phyloP scores from a whole-genome alignment of 352 stramenopile species.

The Pythium coloratum region DNA sequence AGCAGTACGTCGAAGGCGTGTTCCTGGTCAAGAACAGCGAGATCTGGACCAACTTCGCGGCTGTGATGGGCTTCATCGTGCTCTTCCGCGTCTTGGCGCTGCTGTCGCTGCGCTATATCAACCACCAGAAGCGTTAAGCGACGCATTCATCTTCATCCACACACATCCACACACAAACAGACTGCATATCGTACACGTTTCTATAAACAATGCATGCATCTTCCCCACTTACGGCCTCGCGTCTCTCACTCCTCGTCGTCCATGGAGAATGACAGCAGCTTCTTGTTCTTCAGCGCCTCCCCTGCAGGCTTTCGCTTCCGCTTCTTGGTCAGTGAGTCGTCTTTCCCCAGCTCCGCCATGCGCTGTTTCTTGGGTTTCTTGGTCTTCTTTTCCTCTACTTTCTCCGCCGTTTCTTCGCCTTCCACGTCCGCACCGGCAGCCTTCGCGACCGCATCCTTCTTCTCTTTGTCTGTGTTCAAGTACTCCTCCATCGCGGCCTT shows the following conservation, averaged over 20 bases:
- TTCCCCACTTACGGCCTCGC: not conserved
- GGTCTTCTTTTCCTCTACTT: constrained; percentile 18
- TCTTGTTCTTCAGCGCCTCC: constrained; percentile 67
- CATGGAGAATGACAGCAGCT: constrained; percentile 82
- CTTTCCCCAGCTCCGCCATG: constrained; percentile 42
- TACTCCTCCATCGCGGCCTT: constrained; percentile 74
- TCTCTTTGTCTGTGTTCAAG: constrained; percentile 51
- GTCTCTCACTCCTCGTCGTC: constrained; percentile 55
- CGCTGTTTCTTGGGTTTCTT: constrained; percentile 38
- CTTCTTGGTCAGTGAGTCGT: constrained; percentile 37
- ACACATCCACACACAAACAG: not conserved
- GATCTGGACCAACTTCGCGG: constrained; percentile 26
- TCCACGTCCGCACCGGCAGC: constrained; percentile 3
- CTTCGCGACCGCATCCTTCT: constrained; percentile 27
- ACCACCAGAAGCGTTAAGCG: constrained; percentile 38
- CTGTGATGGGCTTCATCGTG: constrained; percentile 28
- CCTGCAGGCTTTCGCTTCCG: constrained; percentile 58
- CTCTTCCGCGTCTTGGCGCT: constrained; percentile 34
- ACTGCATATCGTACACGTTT: constrained; percentile 1
- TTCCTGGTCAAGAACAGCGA: constrained; percentile 33
- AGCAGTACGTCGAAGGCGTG: constrained; percentile 30
- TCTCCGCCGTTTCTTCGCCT: constrained; percentile 12
- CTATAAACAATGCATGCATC: not conserved
- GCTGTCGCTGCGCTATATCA: constrained; percentile 36
- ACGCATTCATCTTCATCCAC: not conserved